Percentiles rank a stretch among this genome's conserved stretches.
Conservation (phyloP, 2,329 filamentous ascomycete species). For the Aspergillus unguis region DNA sequence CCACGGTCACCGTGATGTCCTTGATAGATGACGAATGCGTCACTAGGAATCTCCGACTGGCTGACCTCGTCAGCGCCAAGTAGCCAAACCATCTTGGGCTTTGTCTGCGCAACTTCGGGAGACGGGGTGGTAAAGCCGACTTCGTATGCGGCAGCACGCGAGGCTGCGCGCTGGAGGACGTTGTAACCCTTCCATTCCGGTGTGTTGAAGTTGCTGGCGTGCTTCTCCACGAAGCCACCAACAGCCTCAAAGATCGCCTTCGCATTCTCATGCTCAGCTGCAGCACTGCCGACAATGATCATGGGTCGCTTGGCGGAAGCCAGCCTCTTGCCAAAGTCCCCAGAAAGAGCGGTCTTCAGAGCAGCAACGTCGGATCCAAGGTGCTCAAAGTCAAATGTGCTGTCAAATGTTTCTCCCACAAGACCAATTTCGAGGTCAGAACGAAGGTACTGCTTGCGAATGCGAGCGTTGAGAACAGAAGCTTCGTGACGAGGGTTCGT, state of each 20-base stretch:
- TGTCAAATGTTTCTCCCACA: slow-evolving; percentile 85
- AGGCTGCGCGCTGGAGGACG: slow-evolving; percentile 88
- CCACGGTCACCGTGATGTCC: slow-evolving; percentile 95
- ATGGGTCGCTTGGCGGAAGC: slow-evolving; percentile 84
- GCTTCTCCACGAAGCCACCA: slow-evolving; percentile 88
- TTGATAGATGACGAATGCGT: slow-evolving; percentile 96
- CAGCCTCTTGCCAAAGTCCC: slow-evolving; percentile 90
- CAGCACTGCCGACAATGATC: slow-evolving; percentile 92
- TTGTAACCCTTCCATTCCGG: slow-evolving; percentile 97
- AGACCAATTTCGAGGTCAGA: slow-evolving; percentile 91
- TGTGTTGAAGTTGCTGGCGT: slow-evolving; percentile 81
- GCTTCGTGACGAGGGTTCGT: slow-evolving; percentile 96
- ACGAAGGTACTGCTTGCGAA: slow-evolving; percentile 95
- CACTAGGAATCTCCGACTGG: slow-evolving; percentile 83
- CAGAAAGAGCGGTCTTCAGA: slow-evolving; percentile 79
- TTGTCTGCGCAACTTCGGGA: slow-evolving; percentile 73
- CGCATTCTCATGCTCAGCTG: slow-evolving; percentile 84
- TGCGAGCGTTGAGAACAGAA: slow-evolving; percentile 90
- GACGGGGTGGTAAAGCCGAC: slow-evolving; percentile 91
- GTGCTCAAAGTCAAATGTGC: slow-evolving; percentile 93
- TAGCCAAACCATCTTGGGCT: slow-evolving; percentile 94
- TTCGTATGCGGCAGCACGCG: slow-evolving; percentile 89
- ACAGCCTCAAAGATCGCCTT: slow-evolving; percentile 92
- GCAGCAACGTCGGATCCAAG: slow-evolving; percentile 74
- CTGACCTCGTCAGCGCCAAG: slow-evolving; percentile 90